Evolutionary conservation across 2,329 filamentous ascomycete genomes (phyloP).

Genomic region (Claviceps capensis): DNA sequence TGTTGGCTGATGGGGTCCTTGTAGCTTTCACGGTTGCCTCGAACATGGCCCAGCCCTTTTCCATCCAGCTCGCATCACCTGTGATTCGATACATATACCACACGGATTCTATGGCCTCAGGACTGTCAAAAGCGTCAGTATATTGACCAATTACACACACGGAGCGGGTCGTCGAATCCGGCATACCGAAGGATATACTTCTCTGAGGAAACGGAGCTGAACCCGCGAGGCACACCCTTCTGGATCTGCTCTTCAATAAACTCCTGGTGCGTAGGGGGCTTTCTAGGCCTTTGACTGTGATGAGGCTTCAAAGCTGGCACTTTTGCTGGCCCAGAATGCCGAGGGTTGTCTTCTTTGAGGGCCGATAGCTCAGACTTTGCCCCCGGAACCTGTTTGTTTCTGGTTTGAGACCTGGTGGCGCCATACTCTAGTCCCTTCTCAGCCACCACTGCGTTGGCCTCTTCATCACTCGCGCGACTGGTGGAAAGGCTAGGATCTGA

Average conservation of each 20-base stretch:
- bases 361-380: neutral
- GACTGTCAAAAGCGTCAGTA: constrained; percentile 32
- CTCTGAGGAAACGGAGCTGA: constrained; percentile 27
- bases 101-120: constrained; percentile 77
- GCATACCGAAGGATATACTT: constrained; percentile 51
- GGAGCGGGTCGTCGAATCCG: neutral
- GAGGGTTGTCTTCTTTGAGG: neutral
- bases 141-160: neutral
- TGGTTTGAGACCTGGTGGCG: constrained; percentile 18
- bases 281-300: neutral
- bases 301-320: neutral
- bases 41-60: constrained; percentile 82
- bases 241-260: constrained; percentile 4
- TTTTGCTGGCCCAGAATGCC: neutral
- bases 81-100: constrained; percentile 89
- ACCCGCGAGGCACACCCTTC: constrained; percentile 36
- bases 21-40: constrained; percentile 54
- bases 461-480: neutral
- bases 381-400: constrained; percentile 26
- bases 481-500: neutral
- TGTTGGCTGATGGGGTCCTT: constrained; percentile 51
- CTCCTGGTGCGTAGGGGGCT: neutral
- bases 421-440: neutral
- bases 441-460: neutral
- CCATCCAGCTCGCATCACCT: constrained; percentile 59